Evolutionary conservation across 495 filamentous ascomycete species (phyloP).

Genomic region (Tuber aestivum): DNA sequence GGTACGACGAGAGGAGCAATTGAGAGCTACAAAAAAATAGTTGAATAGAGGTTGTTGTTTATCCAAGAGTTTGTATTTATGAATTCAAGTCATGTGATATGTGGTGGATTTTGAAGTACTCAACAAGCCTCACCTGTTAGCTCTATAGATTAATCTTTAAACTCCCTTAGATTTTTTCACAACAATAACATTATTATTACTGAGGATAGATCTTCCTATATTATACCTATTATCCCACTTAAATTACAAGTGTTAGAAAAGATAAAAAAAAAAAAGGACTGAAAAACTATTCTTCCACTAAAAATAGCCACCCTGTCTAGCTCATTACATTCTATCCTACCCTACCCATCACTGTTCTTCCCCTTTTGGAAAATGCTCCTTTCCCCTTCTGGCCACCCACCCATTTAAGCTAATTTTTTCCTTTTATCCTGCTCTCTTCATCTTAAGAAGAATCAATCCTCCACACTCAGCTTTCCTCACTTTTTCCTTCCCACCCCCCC

Average conservation of each 20-base stretch:
- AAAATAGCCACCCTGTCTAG: background rate
- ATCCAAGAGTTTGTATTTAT: background rate
- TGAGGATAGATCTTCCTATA: background rate
- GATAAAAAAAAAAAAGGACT: background rate
- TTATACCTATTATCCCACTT: too few species aligned
- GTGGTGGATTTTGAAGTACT: background rate
- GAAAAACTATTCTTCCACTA: background rate
- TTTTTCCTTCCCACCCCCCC: background rate
- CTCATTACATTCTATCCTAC: background rate
- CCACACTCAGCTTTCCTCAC: background rate
- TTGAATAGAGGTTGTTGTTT: background rate
- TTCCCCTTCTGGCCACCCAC: background rate
- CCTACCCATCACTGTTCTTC: background rate
- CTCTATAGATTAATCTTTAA: background rate
- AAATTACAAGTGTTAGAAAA: background rate
- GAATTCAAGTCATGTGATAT: background rate
- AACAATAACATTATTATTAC: background rate
- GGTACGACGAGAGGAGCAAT: background rate
- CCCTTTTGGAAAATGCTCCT: background rate
- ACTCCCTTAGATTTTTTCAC: background rate
- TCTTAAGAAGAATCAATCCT: background rate
- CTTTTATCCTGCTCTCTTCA: background rate
- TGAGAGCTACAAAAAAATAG: background rate
- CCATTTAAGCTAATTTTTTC: background rate
- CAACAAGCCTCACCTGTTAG: background rate